Conservation (phyloP, 371 early-diverging fungal species). For the Amoeboradix gromovi region DNA sequence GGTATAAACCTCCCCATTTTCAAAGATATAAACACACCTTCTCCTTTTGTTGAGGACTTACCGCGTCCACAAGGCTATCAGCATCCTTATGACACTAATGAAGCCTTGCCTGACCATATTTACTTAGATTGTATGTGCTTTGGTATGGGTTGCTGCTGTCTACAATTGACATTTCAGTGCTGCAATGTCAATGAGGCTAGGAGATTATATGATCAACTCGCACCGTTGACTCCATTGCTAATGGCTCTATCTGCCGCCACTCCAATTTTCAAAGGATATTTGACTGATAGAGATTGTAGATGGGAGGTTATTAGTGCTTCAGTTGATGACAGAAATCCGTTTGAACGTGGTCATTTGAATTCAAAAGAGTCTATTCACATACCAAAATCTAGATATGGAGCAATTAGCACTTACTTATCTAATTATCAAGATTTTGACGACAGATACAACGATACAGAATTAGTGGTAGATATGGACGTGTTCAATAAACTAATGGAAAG, state of each 20-base stretch:
- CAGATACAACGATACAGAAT: conserved; percentile 79
- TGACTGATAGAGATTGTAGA: conserved; percentile 85
- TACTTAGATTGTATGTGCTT: conserved; percentile 98
- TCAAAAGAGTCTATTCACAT: conserved; percentile 15
- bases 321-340: conserved; percentile 80
- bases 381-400: conserved; percentile 85
- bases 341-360: conserved; percentile 62
- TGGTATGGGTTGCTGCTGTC: conserved; percentile 97
- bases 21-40: conserved; percentile 49
- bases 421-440: conserved; percentile 23
- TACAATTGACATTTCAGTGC: conserved; percentile 97
- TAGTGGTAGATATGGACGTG: conserved; percentile 50
- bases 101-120: conserved; percentile 57
- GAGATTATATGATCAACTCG: conserved; percentile 76
- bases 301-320: conserved; percentile 86
- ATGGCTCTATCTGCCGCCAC: conserved; percentile 78
- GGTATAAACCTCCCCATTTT: conserved; percentile 59
- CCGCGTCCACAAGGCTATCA: conserved; percentile 2
- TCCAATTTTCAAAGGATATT: conserved; percentile 72
- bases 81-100: conserved; percentile 2
- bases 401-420: conserved; percentile 72
- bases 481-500: conserved; percentile 31
- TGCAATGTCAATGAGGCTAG: conserved; percentile 75
- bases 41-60: conserved; percentile 53
- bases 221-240: conserved; percentile 41